Base-by-base conservation (phyloP, 768 basidiomycete genomes). In the Phanerochaete carnosa region DNA sequence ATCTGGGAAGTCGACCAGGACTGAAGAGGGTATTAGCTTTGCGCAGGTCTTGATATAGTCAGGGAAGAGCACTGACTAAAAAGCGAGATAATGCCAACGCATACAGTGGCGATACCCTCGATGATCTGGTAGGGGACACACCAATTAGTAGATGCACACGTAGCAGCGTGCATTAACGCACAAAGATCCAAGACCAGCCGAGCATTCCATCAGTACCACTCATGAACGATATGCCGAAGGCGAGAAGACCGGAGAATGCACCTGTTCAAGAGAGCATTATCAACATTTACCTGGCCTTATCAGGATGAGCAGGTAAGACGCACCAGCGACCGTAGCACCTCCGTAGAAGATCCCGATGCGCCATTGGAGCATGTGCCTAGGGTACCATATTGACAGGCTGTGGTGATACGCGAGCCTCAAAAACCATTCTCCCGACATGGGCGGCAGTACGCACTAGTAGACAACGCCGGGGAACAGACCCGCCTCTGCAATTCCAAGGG, bases 381-480 rank as follows among this genome's bases (percentile, higher is more conserved):
- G 68, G 35, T 71, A 71, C 68, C 70, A 69, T 3, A 71, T 61
- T 8, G 68, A 63, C 32, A 71, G 59, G 55, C 70, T 70, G 51
- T 13, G 45, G 39, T 19, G 8, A 19, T 19, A 19, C 39, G 19
- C 19, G 11, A 43, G 16, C 16, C n/a, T 6, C 47, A 7, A 8
- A 8, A n/a, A n/a, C 45, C 6, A n/a, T 8, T 7, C 23, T 7
- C 23, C 7, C 8, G 8, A 46, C 45, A 15, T 15, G 33, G 33
- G 33, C 33, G 33, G 8, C 8, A 25, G 28, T 4, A 62, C 62
- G 47, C 58, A 88, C 88, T 88, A 90, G 74, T 88, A 92, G 0
- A 83, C 80, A 11, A 90, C 85, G 26, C 88, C 88, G 12, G 89
- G 88, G 70, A 87, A 90, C 11, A 89, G 68, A 2, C 89, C 88